A percentile compares a stretch with the other conserved stretches of the same genome.
phyloP scores from a whole-genome alignment of 2,329 filamentous ascomycete genomes.

The Fusarium sp. region DNA sequence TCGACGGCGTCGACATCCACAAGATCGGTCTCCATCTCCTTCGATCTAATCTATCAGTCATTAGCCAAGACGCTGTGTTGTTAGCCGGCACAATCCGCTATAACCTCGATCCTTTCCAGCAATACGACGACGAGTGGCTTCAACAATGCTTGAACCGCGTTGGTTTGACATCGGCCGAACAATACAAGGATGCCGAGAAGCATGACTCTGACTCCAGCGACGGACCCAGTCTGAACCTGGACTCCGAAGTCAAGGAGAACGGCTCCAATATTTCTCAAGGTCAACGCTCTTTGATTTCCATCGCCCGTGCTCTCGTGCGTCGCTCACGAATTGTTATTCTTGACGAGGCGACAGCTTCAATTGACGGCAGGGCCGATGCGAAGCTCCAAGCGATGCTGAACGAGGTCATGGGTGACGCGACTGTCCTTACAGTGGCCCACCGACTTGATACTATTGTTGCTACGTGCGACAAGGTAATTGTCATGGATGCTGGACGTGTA shows the following conservation, averaged over 20 bases:
- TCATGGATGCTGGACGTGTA: conserved; percentile 34
- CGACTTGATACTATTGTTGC: conserved; percentile 34
- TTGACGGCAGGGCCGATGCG: conserved; percentile 21
- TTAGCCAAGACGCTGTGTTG: conserved; percentile 30
- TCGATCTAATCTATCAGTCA: conserved; percentile 23
- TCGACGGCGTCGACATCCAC: conserved; percentile 24
- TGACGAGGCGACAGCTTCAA: conserved; percentile 25
- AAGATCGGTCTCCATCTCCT: conserved; percentile 20
- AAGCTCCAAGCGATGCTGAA: conserved; percentile 24
- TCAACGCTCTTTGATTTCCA: conserved; percentile 19
- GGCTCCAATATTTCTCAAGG: conserved; percentile 29
- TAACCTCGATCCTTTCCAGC: conserved; percentile 29
- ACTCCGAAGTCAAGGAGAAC: conserved; percentile 31
- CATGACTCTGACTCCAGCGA: background rate
- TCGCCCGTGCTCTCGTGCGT: conserved; percentile 20
- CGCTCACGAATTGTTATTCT: conserved; percentile 20
- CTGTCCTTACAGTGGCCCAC: conserved; percentile 37
- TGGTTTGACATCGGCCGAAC: background rate
- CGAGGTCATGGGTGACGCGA: conserved; percentile 27
- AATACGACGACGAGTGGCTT: conserved; percentile 21
- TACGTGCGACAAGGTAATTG: conserved; percentile 35
- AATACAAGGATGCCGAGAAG: background rate
- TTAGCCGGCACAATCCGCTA: conserved; percentile 23
- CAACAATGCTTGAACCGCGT: conserved; percentile 17
- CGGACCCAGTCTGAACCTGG: background rate